phyloP scores from a whole-genome alignment of 192 early-diverging fungal genomes.

The Backusella westeae region DNA sequence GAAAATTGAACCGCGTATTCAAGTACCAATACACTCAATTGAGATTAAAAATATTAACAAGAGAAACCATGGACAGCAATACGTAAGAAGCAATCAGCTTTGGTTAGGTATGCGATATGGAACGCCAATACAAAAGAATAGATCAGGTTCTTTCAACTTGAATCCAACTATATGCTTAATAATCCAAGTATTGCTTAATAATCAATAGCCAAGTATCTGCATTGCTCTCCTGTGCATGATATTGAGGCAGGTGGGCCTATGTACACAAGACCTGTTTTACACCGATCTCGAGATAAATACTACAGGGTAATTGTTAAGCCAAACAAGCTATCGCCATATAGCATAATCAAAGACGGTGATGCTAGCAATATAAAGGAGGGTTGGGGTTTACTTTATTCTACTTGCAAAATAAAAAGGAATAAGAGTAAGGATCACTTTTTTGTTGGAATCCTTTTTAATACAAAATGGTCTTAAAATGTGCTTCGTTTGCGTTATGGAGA shows the following conservation, averaged over 20 bases:
- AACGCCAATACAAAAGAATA: not conserved
- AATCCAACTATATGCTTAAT: not conserved
- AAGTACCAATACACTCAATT: not conserved
- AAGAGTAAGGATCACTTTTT: not conserved
- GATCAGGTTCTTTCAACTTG: not conserved
- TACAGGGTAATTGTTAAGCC: not conserved
- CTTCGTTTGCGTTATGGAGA: not conserved
- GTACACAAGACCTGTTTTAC: not conserved
- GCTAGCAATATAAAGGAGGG: not conserved
- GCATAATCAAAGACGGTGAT: not conserved
- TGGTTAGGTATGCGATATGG: not conserved
- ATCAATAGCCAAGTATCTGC: not conserved
- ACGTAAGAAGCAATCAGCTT: not conserved
- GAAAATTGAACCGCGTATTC: not conserved
- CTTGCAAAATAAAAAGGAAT: not conserved
- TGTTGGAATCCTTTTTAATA: not conserved
- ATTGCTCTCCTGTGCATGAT: not conserved
- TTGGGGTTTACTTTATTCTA: too few relatives aligned
- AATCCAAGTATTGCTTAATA: not conserved
- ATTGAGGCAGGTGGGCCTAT: not conserved
- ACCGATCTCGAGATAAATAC: not conserved
- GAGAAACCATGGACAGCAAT: not conserved
- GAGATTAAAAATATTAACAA: not conserved
- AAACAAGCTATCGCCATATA: not conserved
- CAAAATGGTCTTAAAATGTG: not conserved